These are phyloP conservation scores for Penicillium diatomitis DNA, from an alignment of 495 filamentous ascomycete species.

Conservation along the genomic window DNA sequence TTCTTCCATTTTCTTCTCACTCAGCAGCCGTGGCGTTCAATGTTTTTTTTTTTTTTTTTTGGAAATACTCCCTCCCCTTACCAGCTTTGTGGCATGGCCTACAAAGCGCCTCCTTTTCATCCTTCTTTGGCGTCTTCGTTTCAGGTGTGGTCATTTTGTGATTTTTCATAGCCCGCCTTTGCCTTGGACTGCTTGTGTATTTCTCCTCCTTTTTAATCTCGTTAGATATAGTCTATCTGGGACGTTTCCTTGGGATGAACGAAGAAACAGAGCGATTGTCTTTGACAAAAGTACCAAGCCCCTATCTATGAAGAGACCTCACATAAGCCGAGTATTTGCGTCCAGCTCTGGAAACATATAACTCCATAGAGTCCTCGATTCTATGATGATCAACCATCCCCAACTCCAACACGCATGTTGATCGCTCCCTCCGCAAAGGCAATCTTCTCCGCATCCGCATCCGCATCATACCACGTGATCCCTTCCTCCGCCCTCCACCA, in stretches of 20 bases:
- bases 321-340: background rate
- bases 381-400: too few species aligned
- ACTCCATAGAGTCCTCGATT: too few species aligned
- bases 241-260: slow-evolving; percentile 7
- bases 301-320: background rate
- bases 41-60: too few species aligned
- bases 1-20: too few species aligned
- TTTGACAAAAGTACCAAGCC: background rate
- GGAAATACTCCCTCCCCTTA: too few species aligned
- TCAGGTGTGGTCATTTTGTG: slow-evolving; percentile 2
- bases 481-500: background rate
- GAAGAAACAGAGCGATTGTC: background rate
- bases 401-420: background rate
- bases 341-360: too few species aligned
- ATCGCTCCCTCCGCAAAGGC: too few species aligned
- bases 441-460: too few species aligned
- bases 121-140: slow-evolving; percentile 5
- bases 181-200: slow-evolving; percentile 10
- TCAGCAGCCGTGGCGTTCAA: too few species aligned
- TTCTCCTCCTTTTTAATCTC: slow-evolving; percentile 5
- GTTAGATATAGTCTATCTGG: slow-evolving; percentile 15
- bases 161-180: background rate
- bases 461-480: background rate
- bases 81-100: too few species aligned
- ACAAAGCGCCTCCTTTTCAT: too few species aligned